Evolutionary conservation across 208 protist species (phyloP), one percentile per base, ranked within the genome.

Genomic region (Kentomonas sorsogonicus): DNA sequence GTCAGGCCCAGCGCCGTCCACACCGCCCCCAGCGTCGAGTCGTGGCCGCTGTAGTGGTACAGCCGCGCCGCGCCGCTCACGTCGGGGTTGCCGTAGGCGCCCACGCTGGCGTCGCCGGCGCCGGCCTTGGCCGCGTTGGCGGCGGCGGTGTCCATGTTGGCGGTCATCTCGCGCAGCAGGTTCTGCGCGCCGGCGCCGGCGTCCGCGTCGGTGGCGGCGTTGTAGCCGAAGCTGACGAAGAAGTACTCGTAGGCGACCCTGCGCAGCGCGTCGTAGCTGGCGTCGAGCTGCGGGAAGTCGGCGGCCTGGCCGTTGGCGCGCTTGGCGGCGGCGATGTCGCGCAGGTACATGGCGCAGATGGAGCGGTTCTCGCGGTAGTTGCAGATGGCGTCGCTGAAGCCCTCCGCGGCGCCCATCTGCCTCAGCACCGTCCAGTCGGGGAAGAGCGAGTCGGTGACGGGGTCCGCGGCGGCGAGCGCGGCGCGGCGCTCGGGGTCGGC

Each of bases 1-100:
- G 36, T 74, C 36, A 77, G 69, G 30, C 72, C 72, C 1, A 90
- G 64, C 3, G 75, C 77, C 7, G 63, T 55, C 26, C 73, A 57
- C 23, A 86, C 57, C 23, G 83, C 70, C n/a, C 63, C 47, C 40
- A 90, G 57, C 4, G 78, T 84, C 33, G 61, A 82, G 73, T 86
- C 83, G 66, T 90, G 78, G 7, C 72, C 73, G 43, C 83, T 90
- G 78, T 90, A 90, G 53, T 90, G 57, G 38, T 76, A 70, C 45
- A 90, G 52, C 43, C 71, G 72, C 67, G 71, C 67, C n/a, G 63
- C 53, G 18, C 38, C 57, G 3, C 30, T 27, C 26, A 30, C 31
- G 23, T 63, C 38, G 55, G 70, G 61, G 57, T 79, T n/a, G n/a
- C n/a, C n/a, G n/a, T n/a, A n/a, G n/a, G n/a, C n/a, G n/a, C n/a